These are phyloP conservation scores for Populus hybrid DNA, from an alignment of 441 rosid species.

Conservation along the genomic window DNA sequence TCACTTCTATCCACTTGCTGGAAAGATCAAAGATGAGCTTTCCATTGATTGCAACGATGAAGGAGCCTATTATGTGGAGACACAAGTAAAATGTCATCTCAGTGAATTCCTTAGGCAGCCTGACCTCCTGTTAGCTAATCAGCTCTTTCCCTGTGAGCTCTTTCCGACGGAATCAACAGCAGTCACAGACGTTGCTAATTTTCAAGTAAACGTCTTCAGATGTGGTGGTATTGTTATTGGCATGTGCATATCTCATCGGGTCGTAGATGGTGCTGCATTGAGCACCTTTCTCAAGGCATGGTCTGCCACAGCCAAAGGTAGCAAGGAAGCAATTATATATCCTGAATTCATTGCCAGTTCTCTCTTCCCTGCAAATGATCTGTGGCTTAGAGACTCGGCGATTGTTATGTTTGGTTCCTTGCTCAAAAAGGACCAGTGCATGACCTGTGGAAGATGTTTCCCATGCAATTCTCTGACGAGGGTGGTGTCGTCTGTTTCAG, in stretches of 20 bases:
- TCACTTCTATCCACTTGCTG: slow-evolving; percentile 34
- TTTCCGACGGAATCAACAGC: neutral
- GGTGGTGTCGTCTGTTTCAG: slow-evolving; percentile 23
- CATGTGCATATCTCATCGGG: slow-evolving; percentile 45
- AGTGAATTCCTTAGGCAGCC: slow-evolving; percentile 27
- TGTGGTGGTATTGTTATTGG: slow-evolving; percentile 53
- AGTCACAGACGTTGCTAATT: slow-evolving; percentile 17
- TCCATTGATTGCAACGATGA: slow-evolving; percentile 36
- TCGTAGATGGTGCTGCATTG: slow-evolving; percentile 50
- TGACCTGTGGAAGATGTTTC: slow-evolving; percentile 41
- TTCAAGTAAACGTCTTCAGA: slow-evolving; percentile 44
- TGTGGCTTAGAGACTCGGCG: slow-evolving; percentile 33
- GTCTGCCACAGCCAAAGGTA: slow-evolving; percentile 31
- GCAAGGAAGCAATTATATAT: neutral
- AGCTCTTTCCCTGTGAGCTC: slow-evolving; percentile 24
- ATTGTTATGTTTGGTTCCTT: neutral
- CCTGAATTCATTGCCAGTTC: slow-evolving; percentile 33
- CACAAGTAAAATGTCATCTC: slow-evolving; percentile 25
- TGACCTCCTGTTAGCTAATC: slow-evolving; percentile 6
- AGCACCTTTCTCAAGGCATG: slow-evolving; percentile 42
- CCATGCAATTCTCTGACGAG: slow-evolving; percentile 21
- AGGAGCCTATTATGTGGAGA: slow-evolving; percentile 26
- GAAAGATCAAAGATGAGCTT: slow-evolving; percentile 26
- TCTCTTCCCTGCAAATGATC: slow-evolving; percentile 39
- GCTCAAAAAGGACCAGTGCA: slow-evolving; percentile 27